Evolutionary conservation across 164 flowering plant species (phyloP), one percentile per base, ranked within the genome.

Genomic region (Liriodendron chinense): DNA sequence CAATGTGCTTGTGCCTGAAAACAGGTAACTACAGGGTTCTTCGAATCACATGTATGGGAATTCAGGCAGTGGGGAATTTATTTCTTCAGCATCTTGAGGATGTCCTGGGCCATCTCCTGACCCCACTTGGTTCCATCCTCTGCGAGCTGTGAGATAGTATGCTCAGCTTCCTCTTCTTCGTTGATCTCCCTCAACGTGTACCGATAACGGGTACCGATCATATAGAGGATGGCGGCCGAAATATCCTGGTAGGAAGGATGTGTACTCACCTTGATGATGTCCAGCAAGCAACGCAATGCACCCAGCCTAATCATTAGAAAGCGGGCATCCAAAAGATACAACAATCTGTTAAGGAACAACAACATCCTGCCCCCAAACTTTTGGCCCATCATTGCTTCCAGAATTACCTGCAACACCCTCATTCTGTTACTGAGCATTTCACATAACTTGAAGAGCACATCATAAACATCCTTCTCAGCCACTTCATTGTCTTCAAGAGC

Each of bases 391-490:
- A 94, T 86, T 80, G 87, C 89, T 68, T 82, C 74, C 74, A 88
- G 1, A 7, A 92, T 77, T 28, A 87, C 96, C 64, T 75, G 68
- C 28, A 92, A 89, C 1, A 87, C 97, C 34, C 84, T 87, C 2
- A 74, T 85, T 82, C 78, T 90, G 87, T 94, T 94, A 66, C 90
- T 96, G 57, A 83, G 86, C 28, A 78, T 18, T 7, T 87, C 85
- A 72, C 98, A 94, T 2, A 94, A 78, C 75, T 78, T 92, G 69
- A 89, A 94, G 22, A 94, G 84, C 7, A 97, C 98, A 0, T 96
- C 86, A 18, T 94, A 92, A 34, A 78, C 97, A 81, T 94, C 98
- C 67, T 87, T 94, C 92, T 90, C 86, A 3, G 92, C 92, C 34
- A 79, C 72, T 66, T 87, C 79, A 5, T 92, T 94, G 65, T 91